phyloP scores from a whole-genome alignment of 2,329 filamentous ascomycete genomes.

The Pyrenophora teres region DNA sequence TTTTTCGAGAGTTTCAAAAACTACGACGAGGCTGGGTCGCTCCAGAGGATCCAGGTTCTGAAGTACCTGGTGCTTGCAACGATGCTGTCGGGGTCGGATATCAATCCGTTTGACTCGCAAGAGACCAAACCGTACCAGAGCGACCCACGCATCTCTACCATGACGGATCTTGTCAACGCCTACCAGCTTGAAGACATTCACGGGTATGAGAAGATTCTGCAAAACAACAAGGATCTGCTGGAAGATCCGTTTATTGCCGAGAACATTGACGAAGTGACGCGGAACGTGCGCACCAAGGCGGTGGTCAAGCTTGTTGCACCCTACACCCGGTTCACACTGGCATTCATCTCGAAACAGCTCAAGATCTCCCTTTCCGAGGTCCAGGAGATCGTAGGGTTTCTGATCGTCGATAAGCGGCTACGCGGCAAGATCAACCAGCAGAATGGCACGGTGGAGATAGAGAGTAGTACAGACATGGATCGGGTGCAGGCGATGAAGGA shows the following conservation, averaged over 20 bases:
- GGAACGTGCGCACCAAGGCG: slow-evolving; percentile 96
- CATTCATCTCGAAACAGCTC: slow-evolving; percentile 85
- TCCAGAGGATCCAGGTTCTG: slow-evolving; percentile 94
- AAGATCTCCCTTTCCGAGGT: slow-evolving; percentile 85
- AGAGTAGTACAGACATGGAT: slow-evolving; percentile 72
- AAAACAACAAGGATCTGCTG: slow-evolving; percentile 85
- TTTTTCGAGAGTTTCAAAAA: slow-evolving; percentile 99
- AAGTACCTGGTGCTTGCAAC: slow-evolving; percentile 96
- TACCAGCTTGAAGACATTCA: slow-evolving; percentile 96
- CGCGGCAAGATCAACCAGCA: slow-evolving; percentile 88
- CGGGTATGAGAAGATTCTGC: slow-evolving; percentile 83
- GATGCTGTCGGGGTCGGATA: slow-evolving; percentile 98
- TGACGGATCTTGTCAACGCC: slow-evolving; percentile 95
- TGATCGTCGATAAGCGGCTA: slow-evolving; percentile 89
- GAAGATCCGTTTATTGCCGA: slow-evolving; percentile 95
- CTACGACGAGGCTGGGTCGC: slow-evolving; percentile 95
- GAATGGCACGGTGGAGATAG: slow-evolving; percentile 80
- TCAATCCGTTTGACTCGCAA: slow-evolving; percentile 98
- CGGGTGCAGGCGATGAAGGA: slow-evolving; percentile 73
- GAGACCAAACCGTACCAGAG: slow-evolving; percentile 98
- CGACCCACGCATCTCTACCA: slow-evolving; percentile 90
- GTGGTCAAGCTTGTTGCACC: slow-evolving; percentile 91
- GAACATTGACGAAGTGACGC: slow-evolving; percentile 98
- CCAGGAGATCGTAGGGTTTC: slow-evolving; percentile 91
- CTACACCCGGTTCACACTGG: slow-evolving; percentile 87